Conservation (phyloP, 2,329 filamentous ascomycete genomes). For the Paecilomyces formosus region DNA sequence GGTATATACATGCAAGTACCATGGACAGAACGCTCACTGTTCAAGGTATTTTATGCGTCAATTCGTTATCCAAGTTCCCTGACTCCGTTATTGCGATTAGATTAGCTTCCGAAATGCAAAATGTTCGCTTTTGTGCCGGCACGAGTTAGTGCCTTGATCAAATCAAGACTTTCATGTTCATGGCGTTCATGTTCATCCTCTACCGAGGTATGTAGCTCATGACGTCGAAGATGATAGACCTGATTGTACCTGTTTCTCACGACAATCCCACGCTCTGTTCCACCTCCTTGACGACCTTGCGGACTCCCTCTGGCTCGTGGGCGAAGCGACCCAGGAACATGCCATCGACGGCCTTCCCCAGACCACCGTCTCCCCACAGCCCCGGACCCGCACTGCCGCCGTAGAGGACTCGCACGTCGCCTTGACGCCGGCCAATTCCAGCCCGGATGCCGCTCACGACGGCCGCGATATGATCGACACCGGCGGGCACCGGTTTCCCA, state of each 20-base stretch:
- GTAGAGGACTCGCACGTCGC: constrained; percentile 64
- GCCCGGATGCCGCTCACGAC: constrained; percentile 59
- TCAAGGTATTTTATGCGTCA: no score
- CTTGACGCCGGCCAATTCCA: constrained; percentile 47
- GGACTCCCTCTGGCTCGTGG: constrained; percentile 65
- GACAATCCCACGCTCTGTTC: constrained; percentile 33
- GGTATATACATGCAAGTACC: no score
- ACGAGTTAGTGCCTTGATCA: no score
- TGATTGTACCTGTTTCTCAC: background rate
- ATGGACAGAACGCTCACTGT: no score
- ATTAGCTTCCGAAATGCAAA: no score
- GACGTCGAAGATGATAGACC: background rate
- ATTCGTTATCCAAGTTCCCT: no score
- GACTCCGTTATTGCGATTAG: no score
- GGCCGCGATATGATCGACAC: constrained; percentile 62
- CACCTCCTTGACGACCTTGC: constrained; percentile 66
- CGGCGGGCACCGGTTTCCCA: constrained; percentile 64
- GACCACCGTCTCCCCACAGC: constrained; percentile 48
- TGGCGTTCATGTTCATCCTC: no score
- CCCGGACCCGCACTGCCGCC: constrained; percentile 78
- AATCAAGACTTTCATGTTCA: no score
- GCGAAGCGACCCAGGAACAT: constrained; percentile 76
- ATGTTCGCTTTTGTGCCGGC: no score
- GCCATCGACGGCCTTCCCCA: constrained; percentile 67
- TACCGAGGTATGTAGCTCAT: background rate